phyloP scores from a whole-genome alignment of 139 green algal genomes.

The Chlamydomonas incerta region DNA sequence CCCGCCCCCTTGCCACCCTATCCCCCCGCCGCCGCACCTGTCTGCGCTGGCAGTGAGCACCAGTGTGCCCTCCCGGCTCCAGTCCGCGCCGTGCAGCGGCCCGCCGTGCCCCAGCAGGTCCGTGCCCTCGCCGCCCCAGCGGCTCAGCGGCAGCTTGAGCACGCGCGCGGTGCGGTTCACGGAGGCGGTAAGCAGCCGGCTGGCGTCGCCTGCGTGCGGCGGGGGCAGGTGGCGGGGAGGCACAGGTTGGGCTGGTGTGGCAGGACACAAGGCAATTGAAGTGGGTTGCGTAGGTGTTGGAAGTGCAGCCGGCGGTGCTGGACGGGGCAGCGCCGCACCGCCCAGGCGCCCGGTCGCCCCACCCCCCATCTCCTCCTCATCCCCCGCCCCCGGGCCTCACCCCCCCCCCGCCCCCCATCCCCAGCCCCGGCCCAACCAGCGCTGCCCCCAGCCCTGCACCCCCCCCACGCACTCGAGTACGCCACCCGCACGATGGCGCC shows the following conservation, averaged over 20 bases:
- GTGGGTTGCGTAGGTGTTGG: too few relatives aligned
- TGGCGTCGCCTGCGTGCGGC: constrained; percentile 60
- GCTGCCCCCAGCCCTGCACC: not conserved
- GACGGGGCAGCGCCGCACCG: too few relatives aligned
- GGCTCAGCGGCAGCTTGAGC: constrained; percentile 58
- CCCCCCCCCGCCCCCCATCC: not conserved
- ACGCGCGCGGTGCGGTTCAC: constrained; percentile 61
- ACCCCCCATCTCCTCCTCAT: too few relatives aligned
- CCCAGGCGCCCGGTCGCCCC: too few relatives aligned
- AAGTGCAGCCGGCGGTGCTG: too few relatives aligned
- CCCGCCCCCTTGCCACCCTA: not conserved
- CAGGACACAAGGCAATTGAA: too few relatives aligned
- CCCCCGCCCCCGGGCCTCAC: too few relatives aligned
- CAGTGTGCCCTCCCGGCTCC: constrained; percentile 58
- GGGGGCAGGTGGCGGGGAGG: not conserved
- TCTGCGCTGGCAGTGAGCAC: constrained; percentile 67
- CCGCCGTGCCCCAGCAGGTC: constrained; percentile 45
- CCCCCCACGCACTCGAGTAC: constrained; percentile 44
- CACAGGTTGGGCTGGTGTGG: too few relatives aligned
- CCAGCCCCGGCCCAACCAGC: not conserved
- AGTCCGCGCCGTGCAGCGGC: constrained; percentile 33
- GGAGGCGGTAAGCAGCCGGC: constrained; percentile 63
- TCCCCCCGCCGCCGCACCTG: constrained; percentile 37
- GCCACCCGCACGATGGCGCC: constrained; percentile 35
- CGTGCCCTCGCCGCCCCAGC: constrained; percentile 38